These are phyloP conservation scores for Emergomyces orientalis DNA, from an alignment of 2,329 filamentous ascomycete genomes.

Conservation along the genomic window DNA sequence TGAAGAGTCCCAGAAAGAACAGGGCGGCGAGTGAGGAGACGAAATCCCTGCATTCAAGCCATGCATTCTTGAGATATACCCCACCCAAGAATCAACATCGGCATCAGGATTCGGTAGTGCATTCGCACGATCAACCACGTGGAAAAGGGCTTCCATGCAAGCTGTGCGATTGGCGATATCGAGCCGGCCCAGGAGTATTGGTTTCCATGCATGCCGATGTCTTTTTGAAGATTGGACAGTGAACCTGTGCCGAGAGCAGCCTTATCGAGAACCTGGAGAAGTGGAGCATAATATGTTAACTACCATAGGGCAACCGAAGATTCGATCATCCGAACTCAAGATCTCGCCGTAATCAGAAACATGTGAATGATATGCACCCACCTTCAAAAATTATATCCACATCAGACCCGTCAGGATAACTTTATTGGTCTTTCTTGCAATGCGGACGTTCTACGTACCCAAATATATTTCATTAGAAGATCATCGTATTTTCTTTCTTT, in stretches of 20 bases:
- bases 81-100: slow-evolving; percentile 40
- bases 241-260: slow-evolving; percentile 49
- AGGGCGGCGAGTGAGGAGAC: slow-evolving; percentile 39
- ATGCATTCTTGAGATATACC: slow-evolving; percentile 41
- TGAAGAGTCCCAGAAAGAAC: slow-evolving; percentile 46
- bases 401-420: slow-evolving; percentile 43
- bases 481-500: background rate
- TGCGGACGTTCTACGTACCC: slow-evolving; percentile 42
- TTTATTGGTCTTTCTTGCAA: slow-evolving; percentile 53
- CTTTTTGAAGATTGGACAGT: slow-evolving; percentile 45
- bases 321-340: background rate
- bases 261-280: slow-evolving; percentile 46
- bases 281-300: too few relatives aligned
- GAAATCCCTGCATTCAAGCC: slow-evolving; percentile 40
- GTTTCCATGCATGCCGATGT: slow-evolving; percentile 43
- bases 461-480: background rate
- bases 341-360: background rate
- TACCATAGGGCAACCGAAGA: too few relatives aligned
- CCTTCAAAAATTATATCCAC: slow-evolving; percentile 41
- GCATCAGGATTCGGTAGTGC: slow-evolving; percentile 51
- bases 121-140: slow-evolving; percentile 53
- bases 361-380: background rate
- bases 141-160: slow-evolving; percentile 53
- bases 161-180: slow-evolving; percentile 51
- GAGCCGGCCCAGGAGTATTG: slow-evolving; percentile 51